A percentile compares a stretch with the other conserved stretches of the same genome.
Conservation (phyloP, 208 protist genomes). For the Leishmania mexicana region DNA sequence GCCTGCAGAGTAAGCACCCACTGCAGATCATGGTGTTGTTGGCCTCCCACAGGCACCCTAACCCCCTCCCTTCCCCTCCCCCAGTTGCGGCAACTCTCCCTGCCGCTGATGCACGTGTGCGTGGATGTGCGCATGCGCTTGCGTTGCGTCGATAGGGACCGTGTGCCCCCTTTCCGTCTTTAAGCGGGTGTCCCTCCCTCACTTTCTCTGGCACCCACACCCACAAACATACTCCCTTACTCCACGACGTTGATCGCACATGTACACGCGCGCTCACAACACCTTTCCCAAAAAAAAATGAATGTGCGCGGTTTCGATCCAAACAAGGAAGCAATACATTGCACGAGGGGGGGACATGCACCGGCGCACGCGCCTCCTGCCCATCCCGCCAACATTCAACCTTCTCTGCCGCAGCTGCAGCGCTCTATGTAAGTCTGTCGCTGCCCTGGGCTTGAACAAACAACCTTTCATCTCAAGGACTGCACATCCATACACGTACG, state of each 20-base stretch:
- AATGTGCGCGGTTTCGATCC: not conserved
- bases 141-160: not conserved
- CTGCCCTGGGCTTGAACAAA: not conserved
- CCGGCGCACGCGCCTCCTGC: not conserved
- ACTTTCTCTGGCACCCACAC: not conserved
- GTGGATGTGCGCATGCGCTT: not conserved
- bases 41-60: not conserved
- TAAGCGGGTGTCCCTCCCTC: not conserved
- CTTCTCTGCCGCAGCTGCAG: not conserved
- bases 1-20: not conserved
- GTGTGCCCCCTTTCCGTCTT: not conserved
- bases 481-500: not conserved
- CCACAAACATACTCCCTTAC: not conserved
- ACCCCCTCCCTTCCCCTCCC: too few relatives aligned
- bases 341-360: not conserved
- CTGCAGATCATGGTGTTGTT: not conserved
- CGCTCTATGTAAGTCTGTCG: not conserved
- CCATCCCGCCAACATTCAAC: not conserved
- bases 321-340: not conserved
- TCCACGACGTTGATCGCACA: not conserved
- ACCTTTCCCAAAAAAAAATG: not conserved
- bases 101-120: not conserved
- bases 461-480: not conserved
- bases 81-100: not conserved
- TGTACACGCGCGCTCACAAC: too few relatives aligned